Conservation (phyloP, 1,139 yeast genomes). For the Magnusiomyces clavatus region DNA sequence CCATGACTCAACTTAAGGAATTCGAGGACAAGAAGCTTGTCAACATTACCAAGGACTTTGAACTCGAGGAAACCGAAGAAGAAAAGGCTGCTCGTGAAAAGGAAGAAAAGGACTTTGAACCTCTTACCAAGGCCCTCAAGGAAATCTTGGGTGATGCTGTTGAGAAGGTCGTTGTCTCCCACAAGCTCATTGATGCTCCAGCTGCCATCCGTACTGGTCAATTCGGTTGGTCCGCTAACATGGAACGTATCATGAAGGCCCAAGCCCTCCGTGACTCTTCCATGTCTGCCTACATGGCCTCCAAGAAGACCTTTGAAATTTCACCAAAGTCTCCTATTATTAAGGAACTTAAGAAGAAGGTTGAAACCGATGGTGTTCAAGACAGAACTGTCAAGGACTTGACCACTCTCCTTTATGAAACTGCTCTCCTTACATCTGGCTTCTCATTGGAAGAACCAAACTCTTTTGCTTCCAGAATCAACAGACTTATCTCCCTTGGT, state of each 20-base stretch:
- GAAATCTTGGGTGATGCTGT: slow-evolving; percentile 97
- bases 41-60: slow-evolving; percentile 98
- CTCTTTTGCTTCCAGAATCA: slow-evolving; percentile 94
- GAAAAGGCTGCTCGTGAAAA: slow-evolving; percentile 92
- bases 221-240: slow-evolving; percentile 99
- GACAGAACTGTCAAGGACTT: slow-evolving; percentile 98
- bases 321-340: slow-evolving; percentile 96
- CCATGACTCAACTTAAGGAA: slow-evolving; percentile 98
- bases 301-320: slow-evolving; percentile 98
- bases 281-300: slow-evolving; percentile 99
- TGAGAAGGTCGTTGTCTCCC: slow-evolving; percentile 98
- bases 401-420: slow-evolving; percentile 92
- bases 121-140: slow-evolving; percentile 91
- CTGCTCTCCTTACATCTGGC: slow-evolving; percentile 97
- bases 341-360: slow-evolving; percentile 92
- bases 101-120: slow-evolving; percentile 87
- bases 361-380: slow-evolving; percentile 93
- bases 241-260: slow-evolving; percentile 99
- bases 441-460: slow-evolving; percentile 98
- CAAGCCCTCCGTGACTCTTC: slow-evolving; percentile 98
- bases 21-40: slow-evolving; percentile 98
- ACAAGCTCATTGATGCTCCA: slow-evolving; percentile 96
- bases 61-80: slow-evolving; percentile 97
- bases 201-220: slow-evolving; percentile 99
- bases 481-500: slow-evolving; percentile 96